phyloP scores from a whole-genome alignment of 2,329 filamentous ascomycete species.

The Microsporum ferrugineum region DNA sequence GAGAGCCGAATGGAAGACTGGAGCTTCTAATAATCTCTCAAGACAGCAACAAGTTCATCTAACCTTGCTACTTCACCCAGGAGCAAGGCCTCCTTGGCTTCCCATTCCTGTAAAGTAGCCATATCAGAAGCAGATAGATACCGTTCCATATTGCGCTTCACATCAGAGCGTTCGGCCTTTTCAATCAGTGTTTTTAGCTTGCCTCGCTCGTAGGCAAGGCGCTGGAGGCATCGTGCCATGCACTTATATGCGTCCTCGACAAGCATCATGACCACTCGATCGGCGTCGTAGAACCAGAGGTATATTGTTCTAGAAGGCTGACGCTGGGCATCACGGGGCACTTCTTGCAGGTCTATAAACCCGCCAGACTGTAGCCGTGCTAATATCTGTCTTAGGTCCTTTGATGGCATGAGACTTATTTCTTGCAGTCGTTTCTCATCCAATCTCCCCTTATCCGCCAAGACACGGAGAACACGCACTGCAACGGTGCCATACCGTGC shows the following conservation, averaged over 20 bases:
- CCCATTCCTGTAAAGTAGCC: conserved; percentile 53
- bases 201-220: conserved; percentile 62
- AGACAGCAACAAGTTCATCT: conserved; percentile 71
- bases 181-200: conserved; percentile 61
- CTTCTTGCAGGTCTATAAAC: conserved; percentile 83
- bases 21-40: conserved; percentile 57
- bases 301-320: conserved; percentile 76
- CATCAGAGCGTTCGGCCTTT: conserved; percentile 74
- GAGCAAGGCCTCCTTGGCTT: conserved; percentile 55
- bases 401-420: conserved; percentile 70
- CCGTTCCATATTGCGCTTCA: conserved; percentile 71
- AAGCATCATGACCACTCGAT: conserved; percentile 57
- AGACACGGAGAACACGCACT: conserved; percentile 70
- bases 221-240: conserved; percentile 75
- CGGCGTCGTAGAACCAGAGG: conserved; percentile 79
- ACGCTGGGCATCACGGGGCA: conserved; percentile 75
- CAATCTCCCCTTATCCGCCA: conserved; percentile 79
- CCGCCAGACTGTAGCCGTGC: conserved; percentile 76
- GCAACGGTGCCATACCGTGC: conserved; percentile 65
- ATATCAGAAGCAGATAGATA: conserved; percentile 66
- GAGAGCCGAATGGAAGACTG: neutral
- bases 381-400: conserved; percentile 74
- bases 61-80: conserved; percentile 67
- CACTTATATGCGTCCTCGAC: conserved; percentile 78
- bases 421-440: conserved; percentile 82